phyloP scores from a whole-genome alignment of 2,329 filamentous ascomycete species.

The Monosporascus ibericus region DNA sequence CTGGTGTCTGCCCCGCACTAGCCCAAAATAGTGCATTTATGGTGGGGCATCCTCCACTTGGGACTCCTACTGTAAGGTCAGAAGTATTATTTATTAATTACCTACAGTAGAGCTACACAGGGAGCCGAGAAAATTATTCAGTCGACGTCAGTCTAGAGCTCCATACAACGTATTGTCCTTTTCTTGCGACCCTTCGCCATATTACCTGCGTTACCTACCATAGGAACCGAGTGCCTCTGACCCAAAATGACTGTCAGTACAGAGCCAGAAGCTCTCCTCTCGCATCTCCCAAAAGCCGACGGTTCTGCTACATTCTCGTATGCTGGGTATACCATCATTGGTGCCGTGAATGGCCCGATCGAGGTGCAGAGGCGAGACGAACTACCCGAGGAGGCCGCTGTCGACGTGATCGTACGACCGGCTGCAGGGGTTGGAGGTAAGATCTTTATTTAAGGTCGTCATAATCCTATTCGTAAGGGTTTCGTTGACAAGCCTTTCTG shows the following conservation, averaged over 20 bases:
- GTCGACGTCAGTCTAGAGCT: not conserved
- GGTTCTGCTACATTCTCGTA: constrained; percentile 74
- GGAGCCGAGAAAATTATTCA: not conserved
- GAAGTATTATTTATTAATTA: too few species aligned
- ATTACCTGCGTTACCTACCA: too few species aligned
- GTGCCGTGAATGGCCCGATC: constrained; percentile 85
- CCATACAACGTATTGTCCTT: not conserved
- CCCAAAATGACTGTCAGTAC: constrained; percentile 37
- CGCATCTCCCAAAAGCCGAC: constrained; percentile 63
- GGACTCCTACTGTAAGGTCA: too few species aligned
- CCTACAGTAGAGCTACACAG: not conserved
- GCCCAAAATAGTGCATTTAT: not conserved
- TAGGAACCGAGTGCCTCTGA: not conserved
- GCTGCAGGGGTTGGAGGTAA: constrained; percentile 75
- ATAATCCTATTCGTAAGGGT: constrained; percentile 8
- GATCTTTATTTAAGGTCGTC: constrained; percentile 17
- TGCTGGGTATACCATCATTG: constrained; percentile 73
- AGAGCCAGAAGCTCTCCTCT: constrained; percentile 47
- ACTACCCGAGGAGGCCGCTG: constrained; percentile 79
- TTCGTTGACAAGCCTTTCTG: constrained; percentile 10
- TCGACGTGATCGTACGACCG: constrained; percentile 87
- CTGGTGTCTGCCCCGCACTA: not conserved
- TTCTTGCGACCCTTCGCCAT: not conserved
- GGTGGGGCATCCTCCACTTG: not conserved
- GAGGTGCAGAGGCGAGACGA: constrained; percentile 87